phyloP scores from a whole-genome alignment of 2,329 filamentous ascomycete species.

The Colletotrichum tabaci region DNA sequence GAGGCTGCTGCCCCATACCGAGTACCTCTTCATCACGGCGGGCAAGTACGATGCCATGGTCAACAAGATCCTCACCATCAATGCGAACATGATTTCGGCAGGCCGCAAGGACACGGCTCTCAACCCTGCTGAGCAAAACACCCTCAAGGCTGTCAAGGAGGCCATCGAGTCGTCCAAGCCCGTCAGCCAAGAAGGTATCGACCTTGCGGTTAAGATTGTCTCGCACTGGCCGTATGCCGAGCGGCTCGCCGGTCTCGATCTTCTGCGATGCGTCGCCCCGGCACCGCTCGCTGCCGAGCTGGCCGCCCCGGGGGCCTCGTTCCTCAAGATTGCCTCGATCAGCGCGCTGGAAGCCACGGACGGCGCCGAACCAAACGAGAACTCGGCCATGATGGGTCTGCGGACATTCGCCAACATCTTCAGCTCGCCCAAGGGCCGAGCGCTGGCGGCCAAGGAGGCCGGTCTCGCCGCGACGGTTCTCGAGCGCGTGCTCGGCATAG shows the following conservation, averaged over 20 bases:
- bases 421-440: conserved; percentile 78
- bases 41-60: conserved; percentile 81
- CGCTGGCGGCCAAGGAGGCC: conserved; percentile 70
- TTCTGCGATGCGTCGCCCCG: conserved; percentile 86
- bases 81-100: conserved; percentile 78
- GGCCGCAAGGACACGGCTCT: conserved; percentile 82
- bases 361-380: conserved; percentile 73
- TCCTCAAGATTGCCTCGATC: conserved; percentile 70
- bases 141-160: conserved; percentile 72
- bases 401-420: conserved; percentile 90
- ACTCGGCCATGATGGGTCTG: conserved; percentile 89
- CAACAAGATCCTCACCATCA: conserved; percentile 83
- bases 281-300: conserved; percentile 77
- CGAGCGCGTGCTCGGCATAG: conserved; percentile 71
- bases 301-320: conserved; percentile 66
- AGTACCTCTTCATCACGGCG: conserved; percentile 83
- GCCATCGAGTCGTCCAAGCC: conserved; percentile 73
- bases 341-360: conserved; percentile 61
- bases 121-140: conserved; percentile 78
- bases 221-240: conserved; percentile 86
- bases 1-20: conserved; percentile 81
- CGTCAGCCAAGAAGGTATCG: conserved; percentile 66
- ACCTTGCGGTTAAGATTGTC: conserved; percentile 79
- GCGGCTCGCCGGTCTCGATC: conserved; percentile 86
- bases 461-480: conserved; percentile 75